These are phyloP conservation scores for Podila clonocystis DNA, from an alignment of 192 early-diverging fungal genomes.

Conservation along the genomic window DNA sequence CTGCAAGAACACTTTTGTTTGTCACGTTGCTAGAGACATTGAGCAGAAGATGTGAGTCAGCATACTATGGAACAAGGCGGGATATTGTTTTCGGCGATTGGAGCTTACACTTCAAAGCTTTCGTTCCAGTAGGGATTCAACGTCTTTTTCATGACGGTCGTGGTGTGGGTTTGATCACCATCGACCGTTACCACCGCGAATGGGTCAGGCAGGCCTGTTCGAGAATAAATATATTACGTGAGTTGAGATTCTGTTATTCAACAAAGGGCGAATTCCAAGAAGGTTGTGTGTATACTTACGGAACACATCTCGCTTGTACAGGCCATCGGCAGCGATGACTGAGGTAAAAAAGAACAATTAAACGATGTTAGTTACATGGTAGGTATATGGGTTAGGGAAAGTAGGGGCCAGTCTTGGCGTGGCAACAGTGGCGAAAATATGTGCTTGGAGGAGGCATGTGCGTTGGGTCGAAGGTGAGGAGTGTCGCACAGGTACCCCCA, in stretches of 20 bases:
- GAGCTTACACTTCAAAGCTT: conserved; percentile 76
- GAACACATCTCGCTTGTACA: conserved; percentile 93
- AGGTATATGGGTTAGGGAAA: neutral
- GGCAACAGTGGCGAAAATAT: no score
- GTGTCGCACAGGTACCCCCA: no score
- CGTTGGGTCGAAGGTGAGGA: no score
- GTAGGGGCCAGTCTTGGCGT: neutral
- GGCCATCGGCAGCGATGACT: conserved; percentile 92
- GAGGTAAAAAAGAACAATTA: neutral
- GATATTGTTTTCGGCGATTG: neutral
- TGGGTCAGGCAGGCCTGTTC: conserved; percentile 87
- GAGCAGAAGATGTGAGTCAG: neutral
- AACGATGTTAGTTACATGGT: neutral
- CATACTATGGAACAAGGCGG: no score
- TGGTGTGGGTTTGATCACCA: conserved; percentile 95
- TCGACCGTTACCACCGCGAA: conserved; percentile 97
- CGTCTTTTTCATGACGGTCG: conserved; percentile 85
- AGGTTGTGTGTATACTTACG: conserved; percentile 56
- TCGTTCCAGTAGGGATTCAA: conserved; percentile 99
- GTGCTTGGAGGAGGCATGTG: no score
- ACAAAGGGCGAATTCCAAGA: neutral
- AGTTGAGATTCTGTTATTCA: no score
- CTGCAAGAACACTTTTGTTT: conserved; percentile 82
- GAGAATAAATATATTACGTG: neutral
- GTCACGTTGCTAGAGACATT: conserved; percentile 65